Evolutionary conservation across 164 flowering plant species (phyloP), one percentile per base, ranked within the genome.

Genomic region (grape (Vitis vinifera)): DNA sequence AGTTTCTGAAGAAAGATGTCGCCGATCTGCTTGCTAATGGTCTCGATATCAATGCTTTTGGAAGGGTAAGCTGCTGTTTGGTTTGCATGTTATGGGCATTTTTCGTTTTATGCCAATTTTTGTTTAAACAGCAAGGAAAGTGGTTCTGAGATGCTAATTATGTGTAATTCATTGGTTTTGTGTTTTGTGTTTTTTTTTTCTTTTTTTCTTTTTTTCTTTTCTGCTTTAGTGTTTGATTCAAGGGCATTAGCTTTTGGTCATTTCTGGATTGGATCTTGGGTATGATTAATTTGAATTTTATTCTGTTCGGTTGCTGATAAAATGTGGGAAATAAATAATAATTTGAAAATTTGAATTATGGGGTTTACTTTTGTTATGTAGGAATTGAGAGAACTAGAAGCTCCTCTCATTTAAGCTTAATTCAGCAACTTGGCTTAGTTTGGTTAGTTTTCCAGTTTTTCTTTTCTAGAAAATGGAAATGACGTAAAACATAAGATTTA

Each of bases 11-110:
- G 85, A 90, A 89, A 56, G 97, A 93, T 74, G 83, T 95, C 14
- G 97, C 93, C 30, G 95, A 88, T 78, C 86, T 95, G 37, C 92
- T 95, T n/a, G 67, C 79, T 27, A 87, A 86, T 70, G 94, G 93
- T 10, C 92, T 83, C 29, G 99, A 95, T 11, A 76, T 73, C 66
- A 93, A 90, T 77, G 98, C 99, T 19, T 91, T 77, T 70, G 94
- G 89, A 63, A 82, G 98, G 87, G 99, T 93, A 80, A 70, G 7
- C 0, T 37, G 44, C 10, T 19, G 37, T 66, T 12, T 58, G 7
- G 9, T 50, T 9, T 58, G 15, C 44, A 52, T 59, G 52, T 55
- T 1, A 37, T 37, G 7, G 44, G 44, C 1, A 3, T 29, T 59
- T 51, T 23, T 63, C 30, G 16, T 48, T n/a, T 30, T 68, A 3